Evolutionary conservation across 805 yeast species (phyloP), one percentile per base, ranked within the genome.

Genomic region (Schizosaccharomyces cryophilus): DNA sequence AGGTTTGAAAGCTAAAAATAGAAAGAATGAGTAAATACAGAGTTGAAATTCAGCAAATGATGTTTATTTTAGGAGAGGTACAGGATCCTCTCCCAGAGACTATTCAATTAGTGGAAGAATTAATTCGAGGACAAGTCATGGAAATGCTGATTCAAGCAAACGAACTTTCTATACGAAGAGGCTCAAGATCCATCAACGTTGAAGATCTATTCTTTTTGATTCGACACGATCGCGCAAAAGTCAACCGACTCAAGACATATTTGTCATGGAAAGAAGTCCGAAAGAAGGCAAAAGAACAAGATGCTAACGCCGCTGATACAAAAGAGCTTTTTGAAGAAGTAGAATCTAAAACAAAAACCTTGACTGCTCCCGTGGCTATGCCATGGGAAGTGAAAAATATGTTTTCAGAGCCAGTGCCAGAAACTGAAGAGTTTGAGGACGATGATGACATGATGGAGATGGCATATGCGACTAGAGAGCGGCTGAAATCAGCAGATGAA

Each of bases 181-280:
- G 95, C 0, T 82, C 93, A 59, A 83, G 86, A 67, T 80, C 89
- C 3, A 84, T 93, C 9, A 77, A 88, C 0, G 87, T 95, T 0
- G 98, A 93, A 70, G 98, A 93, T 70, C 85, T 93, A 47, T 90
- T 93, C 54, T 93, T 89, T 66, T 73, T 90, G 59, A 90, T 93
- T 62, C 77, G 98, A 58, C 95, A 88, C 68, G 97, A 93, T 67
- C 83, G 80, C 65, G 96, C 96, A 31, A 93, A 93, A 68, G 97
- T 93, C 5, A 87, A 87, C 66, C 75, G 98, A 62, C 74, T 93
- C 48, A 77, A 95, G 65, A 90, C 96, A 0, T 93, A 93, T 67
- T 73, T 93, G 29, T 84, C 95, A 1, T 93, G 98, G 98, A 93
- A 93, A 67, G 98, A 93, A 70, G 88, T 93, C 54, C 82, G 98